phyloP scores from a whole-genome alignment of 2,329 filamentous ascomycete genomes.

The Blastomyces gilchristii region DNA sequence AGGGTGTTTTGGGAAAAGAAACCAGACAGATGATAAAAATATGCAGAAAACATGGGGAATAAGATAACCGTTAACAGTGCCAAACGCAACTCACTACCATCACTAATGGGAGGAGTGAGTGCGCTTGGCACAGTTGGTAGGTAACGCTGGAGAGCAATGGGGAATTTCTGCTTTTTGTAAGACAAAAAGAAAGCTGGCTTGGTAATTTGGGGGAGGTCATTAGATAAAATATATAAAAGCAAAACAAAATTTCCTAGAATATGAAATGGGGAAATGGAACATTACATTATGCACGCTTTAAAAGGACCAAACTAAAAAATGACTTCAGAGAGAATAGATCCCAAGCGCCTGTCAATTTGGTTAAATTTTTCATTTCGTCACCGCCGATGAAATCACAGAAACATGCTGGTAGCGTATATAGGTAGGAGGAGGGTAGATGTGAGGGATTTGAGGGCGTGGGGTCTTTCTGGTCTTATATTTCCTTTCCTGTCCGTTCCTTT shows the following conservation, averaged over 20 bases:
- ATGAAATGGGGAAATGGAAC: neutral
- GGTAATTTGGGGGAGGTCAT: neutral
- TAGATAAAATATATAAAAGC: neutral
- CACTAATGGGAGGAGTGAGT: no score
- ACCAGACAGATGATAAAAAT: neutral
- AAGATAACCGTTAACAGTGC: neutral
- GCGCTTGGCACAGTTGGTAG: neutral
- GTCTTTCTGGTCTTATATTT: neutral
- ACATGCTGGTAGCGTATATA: neutral
- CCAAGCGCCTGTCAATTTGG: neutral
- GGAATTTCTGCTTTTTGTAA: neutral
- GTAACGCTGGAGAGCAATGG: neutral
- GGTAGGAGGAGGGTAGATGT: neutral
- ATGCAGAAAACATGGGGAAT: neutral
- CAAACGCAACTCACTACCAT: no score
- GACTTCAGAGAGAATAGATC: neutral
- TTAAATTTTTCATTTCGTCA: neutral
- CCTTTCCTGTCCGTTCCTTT: neutral
- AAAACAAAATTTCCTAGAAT: neutral
- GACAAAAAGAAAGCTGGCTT: neutral
- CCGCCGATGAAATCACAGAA: neutral
- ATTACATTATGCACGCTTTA: constrained; percentile 2
- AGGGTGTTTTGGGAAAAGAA: neutral
- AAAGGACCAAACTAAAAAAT: neutral
- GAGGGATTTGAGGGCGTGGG: neutral